Evolutionary conservation across 2,329 filamentous ascomycete genomes (phyloP).

Genomic region (Sporothrix dimorphospora): DNA sequence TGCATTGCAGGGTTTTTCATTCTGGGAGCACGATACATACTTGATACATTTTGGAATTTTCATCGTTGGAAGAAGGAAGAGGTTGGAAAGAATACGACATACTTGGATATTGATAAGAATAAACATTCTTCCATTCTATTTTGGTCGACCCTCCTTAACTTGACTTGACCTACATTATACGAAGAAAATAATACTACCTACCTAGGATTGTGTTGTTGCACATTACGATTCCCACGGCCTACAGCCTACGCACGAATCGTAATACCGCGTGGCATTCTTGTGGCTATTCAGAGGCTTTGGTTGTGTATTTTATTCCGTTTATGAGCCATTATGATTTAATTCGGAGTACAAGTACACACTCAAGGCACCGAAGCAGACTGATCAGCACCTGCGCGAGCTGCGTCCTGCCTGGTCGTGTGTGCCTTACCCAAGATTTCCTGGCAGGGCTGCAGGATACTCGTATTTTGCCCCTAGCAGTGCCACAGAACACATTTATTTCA

Average conservation of each 20-base stretch:
- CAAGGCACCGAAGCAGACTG: neutral
- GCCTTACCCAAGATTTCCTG: neutral
- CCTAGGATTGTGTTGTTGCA: neutral
- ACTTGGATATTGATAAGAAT: neutral
- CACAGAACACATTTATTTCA: neutral
- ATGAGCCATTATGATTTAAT: neutral
- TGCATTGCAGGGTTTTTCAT: constrained; percentile 10
- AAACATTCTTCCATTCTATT: neutral
- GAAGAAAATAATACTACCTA: neutral
- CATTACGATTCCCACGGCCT: neutral
- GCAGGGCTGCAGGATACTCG: neutral
- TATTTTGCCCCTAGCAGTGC: neutral
- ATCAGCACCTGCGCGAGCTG: neutral
- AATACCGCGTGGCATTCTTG: neutral
- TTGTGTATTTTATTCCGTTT: neutral
- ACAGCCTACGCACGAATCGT: neutral
- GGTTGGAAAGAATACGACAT: neutral
- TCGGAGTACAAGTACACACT: no score
- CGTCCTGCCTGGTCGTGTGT: neutral
- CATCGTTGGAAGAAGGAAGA: neutral
- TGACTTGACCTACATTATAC: no score
- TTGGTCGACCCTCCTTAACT: neutral
- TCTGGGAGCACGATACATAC: constrained; percentile 6
- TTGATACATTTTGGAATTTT: neutral
- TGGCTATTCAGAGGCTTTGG: neutral